phyloP scores from a whole-genome alignment of 2,329 filamentous ascomycete genomes.

The Monosporascus sp. region DNA sequence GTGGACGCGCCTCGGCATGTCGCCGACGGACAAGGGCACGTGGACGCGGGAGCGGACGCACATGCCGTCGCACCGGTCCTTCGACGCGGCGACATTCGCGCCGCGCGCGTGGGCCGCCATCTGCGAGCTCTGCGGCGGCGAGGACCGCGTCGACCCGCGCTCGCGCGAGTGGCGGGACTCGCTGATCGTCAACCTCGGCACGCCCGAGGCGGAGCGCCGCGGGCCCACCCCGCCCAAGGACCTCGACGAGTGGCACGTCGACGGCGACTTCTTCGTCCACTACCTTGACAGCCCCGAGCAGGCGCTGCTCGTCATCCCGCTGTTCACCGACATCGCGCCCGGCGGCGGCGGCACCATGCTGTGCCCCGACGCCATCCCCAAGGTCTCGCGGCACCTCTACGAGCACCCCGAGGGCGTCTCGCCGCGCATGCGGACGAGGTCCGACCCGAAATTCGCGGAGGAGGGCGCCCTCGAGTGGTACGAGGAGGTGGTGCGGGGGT shows the following conservation, averaged over 20 bases:
- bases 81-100: constrained; percentile 51
- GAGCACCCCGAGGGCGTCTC: constrained; percentile 61
- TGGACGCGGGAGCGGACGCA: constrained; percentile 59
- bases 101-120: constrained; percentile 64
- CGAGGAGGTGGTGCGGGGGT: constrained; percentile 32
- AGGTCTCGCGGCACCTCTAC: constrained; percentile 53
- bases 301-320: constrained; percentile 61
- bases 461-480: constrained; percentile 44
- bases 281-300: constrained; percentile 69
- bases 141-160: constrained; percentile 44
- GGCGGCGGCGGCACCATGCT: constrained; percentile 62
- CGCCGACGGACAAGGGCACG: constrained; percentile 57
- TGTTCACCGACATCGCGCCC: constrained; percentile 59
- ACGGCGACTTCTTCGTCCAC: constrained; percentile 69
- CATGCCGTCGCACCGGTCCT: constrained; percentile 58
- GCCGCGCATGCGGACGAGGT: constrained; percentile 58
- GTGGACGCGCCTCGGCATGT: constrained; percentile 64
- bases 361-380: constrained; percentile 53
- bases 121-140: constrained; percentile 61
- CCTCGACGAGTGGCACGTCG: constrained; percentile 60
- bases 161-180: constrained; percentile 60
- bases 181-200: constrained; percentile 67
- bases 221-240: constrained; percentile 43
- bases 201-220: constrained; percentile 44
- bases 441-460: constrained; percentile 39